Evolutionary conservation across 2,329 filamentous ascomycete species (phyloP).

Genomic region (Arachnomyces sp.): DNA sequence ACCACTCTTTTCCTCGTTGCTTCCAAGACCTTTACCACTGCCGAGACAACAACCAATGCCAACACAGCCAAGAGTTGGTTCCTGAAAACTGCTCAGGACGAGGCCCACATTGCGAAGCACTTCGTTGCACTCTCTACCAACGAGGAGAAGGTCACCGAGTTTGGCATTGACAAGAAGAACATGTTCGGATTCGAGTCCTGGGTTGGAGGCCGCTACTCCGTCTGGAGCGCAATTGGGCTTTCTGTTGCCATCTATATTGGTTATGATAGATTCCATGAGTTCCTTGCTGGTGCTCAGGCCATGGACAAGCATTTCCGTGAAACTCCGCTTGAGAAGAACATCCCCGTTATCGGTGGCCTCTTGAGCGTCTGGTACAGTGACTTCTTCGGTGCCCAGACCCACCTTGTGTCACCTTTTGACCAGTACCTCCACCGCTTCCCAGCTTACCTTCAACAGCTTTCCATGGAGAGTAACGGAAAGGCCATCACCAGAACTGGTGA

Average conservation of each 20-base stretch:
- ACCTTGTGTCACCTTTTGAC: slow-evolving; percentile 95
- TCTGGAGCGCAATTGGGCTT: slow-evolving; percentile 96
- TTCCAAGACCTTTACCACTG: slow-evolving; percentile 98
- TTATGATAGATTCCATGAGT: slow-evolving; percentile 95
- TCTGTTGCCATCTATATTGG: slow-evolving; percentile 93
- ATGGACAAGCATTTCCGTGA: slow-evolving; percentile 98
- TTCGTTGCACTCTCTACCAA: slow-evolving; percentile 98
- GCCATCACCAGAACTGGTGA: slow-evolving; percentile 79
- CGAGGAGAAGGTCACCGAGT: slow-evolving; percentile 89
- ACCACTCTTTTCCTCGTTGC: slow-evolving; percentile 98
- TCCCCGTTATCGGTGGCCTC: slow-evolving; percentile 82
- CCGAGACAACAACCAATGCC: slow-evolving; percentile 93
- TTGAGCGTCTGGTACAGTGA: slow-evolving; percentile 98
- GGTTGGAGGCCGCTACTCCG: slow-evolving; percentile 96
- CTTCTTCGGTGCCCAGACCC: slow-evolving; percentile 97
- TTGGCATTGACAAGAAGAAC: slow-evolving; percentile 97
- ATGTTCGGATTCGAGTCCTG: slow-evolving; percentile 99
- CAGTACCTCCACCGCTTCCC: slow-evolving; percentile 99
- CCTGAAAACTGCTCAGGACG: slow-evolving; percentile 72
- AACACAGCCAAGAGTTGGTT: slow-evolving; percentile 98
- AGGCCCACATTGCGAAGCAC: slow-evolving; percentile 79
- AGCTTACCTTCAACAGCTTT: slow-evolving; percentile 96
- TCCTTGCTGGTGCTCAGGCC: slow-evolving; percentile 85
- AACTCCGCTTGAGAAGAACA: slow-evolving; percentile 87
- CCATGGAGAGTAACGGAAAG: slow-evolving; percentile 99